These are phyloP conservation scores for Selaginella moellendorffii DNA, from an alignment of 75 land plant genomes.

Conservation along the genomic window DNA sequence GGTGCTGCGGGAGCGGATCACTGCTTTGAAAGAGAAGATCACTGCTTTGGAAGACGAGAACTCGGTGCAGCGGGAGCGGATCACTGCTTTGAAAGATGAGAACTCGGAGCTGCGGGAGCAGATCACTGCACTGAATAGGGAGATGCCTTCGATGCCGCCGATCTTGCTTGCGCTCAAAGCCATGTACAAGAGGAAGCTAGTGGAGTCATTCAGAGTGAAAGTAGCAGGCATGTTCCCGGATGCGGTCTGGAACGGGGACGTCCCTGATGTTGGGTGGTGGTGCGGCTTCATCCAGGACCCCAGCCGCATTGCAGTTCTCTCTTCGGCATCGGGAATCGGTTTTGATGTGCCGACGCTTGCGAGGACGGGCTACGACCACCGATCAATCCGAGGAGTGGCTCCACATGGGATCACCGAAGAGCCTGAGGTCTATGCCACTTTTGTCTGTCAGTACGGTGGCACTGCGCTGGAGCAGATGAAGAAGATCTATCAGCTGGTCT, in stretches of 20 bases:
- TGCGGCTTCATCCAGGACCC: not conserved
- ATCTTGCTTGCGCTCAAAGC: not conserved
- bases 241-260: not conserved
- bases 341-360: not conserved
- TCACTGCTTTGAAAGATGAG: no score
- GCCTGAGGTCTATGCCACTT: not conserved
- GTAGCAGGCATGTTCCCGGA: not conserved
- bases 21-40: not conserved
- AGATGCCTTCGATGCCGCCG: not conserved
- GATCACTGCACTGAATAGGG: not conserved
- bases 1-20: not conserved
- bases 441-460: not conserved
- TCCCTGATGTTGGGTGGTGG: not conserved
- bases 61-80: not conserved
- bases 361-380: not conserved
- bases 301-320: not conserved
- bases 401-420: not conserved
- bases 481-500: not conserved
- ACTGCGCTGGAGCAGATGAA: not conserved
- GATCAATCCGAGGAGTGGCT: not conserved
- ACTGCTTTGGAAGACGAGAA: no score
- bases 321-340: not conserved
- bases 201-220: not conserved
- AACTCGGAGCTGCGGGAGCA: not conserved
- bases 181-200: not conserved